phyloP scores from a whole-genome alignment of 2,329 filamentous ascomycete species.

The Penicillium frequentans region DNA sequence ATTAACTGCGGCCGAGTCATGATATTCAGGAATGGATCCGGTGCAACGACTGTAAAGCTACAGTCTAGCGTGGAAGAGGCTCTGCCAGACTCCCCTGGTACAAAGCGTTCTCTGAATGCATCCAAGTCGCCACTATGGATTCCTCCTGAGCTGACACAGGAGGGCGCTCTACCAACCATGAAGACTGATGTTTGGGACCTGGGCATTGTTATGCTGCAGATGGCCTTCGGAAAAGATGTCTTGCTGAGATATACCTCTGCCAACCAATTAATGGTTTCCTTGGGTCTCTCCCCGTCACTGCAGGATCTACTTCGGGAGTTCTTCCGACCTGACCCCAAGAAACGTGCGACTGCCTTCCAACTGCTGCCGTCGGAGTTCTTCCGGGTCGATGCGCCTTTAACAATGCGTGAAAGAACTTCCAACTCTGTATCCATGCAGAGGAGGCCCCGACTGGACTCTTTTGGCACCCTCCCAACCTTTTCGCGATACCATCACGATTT shows the following conservation, averaged over 20 bases:
- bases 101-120: conserved; percentile 44
- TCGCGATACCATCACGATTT: conserved; percentile 89
- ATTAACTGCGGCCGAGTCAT: conserved; percentile 80
- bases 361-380: conserved; percentile 56
- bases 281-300: conserved; percentile 71
- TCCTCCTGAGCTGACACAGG: conserved; percentile 71
- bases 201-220: conserved; percentile 86
- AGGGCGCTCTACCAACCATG: conserved; percentile 55
- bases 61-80: conserved; percentile 50
- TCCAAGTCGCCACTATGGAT: conserved; percentile 81
- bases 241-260: conserved; percentile 78
- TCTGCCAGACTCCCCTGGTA: conserved; percentile 50
- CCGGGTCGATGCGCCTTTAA: conserved; percentile 40
- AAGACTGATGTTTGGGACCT: conserved; percentile 97
- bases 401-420: conserved; percentile 42
- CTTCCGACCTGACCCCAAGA: conserved; percentile 81
- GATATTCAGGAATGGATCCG: conserved; percentile 67
- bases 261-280: conserved; percentile 66
- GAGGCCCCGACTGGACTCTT: conserved; percentile 64
- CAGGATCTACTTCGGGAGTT: conserved; percentile 79
- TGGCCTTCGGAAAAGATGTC: conserved; percentile 83
- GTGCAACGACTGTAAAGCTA: conserved; percentile 65
- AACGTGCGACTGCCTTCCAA: conserved; percentile 79
- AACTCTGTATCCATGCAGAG: conserved; percentile 46
- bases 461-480: conserved; percentile 52